Evolutionary conservation across 2,329 filamentous ascomycete genomes (phyloP).

Genomic region (Trichoderma hamatum): DNA sequence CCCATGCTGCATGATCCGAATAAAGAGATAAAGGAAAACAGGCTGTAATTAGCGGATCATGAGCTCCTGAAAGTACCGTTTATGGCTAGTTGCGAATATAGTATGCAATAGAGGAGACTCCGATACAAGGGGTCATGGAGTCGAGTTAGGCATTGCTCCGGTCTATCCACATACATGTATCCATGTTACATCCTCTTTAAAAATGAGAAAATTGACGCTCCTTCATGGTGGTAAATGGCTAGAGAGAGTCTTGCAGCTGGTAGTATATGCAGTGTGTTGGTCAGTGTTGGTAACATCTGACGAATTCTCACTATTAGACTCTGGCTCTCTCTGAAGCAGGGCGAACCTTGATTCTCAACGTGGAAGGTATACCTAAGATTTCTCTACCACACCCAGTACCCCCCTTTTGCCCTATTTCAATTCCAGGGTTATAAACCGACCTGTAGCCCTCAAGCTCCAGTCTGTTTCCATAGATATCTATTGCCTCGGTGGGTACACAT

Average conservation of each 20-base stretch:
- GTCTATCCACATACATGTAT: not conserved
- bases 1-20: not conserved
- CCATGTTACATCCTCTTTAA: not conserved
- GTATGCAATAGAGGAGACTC: not conserved
- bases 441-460: not conserved
- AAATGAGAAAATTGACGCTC: not conserved
- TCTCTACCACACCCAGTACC: not conserved
- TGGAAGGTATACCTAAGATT: not conserved
- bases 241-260: not conserved
- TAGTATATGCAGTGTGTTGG: not conserved
- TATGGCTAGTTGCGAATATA: not conserved
- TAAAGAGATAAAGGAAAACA: not conserved
- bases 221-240: not conserved
- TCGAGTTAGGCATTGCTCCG: not conserved
- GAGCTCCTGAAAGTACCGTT: not conserved
- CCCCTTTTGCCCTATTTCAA: not conserved
- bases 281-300: not conserved
- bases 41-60: not conserved
- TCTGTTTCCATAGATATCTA: not conserved
- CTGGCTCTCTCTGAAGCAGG: not conserved
- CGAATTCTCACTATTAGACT: not conserved
- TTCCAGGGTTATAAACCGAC: not conserved
- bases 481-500: not conserved
- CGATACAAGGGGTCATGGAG: not conserved
- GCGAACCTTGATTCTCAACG: not conserved